Base-by-base conservation (phyloP, 2,329 filamentous ascomycete genomes). In the Stagonosporopsis rhizophila region DNA sequence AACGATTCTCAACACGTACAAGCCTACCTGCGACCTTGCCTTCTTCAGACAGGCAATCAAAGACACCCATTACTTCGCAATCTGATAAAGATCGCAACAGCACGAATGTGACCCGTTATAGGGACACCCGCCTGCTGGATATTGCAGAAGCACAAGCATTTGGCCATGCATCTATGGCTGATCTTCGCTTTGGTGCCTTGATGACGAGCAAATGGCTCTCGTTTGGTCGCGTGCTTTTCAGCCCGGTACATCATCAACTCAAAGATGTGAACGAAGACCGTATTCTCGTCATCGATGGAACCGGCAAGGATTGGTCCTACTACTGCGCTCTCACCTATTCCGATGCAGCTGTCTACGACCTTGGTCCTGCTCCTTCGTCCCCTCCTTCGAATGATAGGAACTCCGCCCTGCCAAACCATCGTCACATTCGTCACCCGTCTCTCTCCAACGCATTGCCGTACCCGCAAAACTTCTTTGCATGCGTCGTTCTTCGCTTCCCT, bases 241-340 rank as follows among this genome's bases (percentile, higher is more conserved):
- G 89, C 64, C 90, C 91, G 11, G 86, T 89, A 5, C 85, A 91
- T 23, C 88, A 91, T 41, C 87, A 91, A 62, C 81, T 93, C 20
- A 77, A 85, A 35, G 78, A 84, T 17, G 78, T 82, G 0, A 81
- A 70, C 74, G 76, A 89, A 82, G 78, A 84, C 78, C 51, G 88
- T 80, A 86, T 95, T 23, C 81, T 95, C 3, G 88, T 95, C 17
- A 83, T 95, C 53, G 91, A 95, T 76, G 91, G 91, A 5, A 86
- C 95, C 27, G 91, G 91, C n/a, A 93, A 92, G 68, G 91, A 95
- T 70, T 95, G 91, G 91, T 93, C 90, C 0, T 93, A 91, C 73
- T 94, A 92, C 65, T 90, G 90, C 19, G 89, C 91, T 6, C 86
- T 93, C 69, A 92, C 89, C 1, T 94, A 94, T 62, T 88, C 89